Evolutionary conservation across 495 filamentous ascomycete species (phyloP), one percentile per base, ranked within the genome.

Genomic region (Immersiella caudata): DNA sequence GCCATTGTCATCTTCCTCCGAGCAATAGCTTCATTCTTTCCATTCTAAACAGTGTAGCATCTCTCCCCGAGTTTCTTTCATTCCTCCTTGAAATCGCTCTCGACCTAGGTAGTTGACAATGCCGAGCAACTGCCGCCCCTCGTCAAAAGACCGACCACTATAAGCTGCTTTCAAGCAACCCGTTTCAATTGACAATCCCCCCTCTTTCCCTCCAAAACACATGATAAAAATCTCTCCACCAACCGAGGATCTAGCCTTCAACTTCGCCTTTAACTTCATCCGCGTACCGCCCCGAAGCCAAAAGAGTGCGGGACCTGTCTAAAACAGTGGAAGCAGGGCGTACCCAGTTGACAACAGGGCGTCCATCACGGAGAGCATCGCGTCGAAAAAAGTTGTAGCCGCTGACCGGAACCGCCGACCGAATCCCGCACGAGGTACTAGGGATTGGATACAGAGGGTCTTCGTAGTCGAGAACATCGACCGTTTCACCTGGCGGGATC

Each of bases 251-350:
- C 52, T 55, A 55, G 2, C 52, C 20, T 55, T 55, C 56, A 59
- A 14, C 56, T 59, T 27, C 24, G 56, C 56, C 27, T 27, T 59
- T 25, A 29, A 7, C 56, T 35, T 58, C 64, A 25, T 66, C 64
- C 55, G 40, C 55, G 64, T 66, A 66, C 64, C 33, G 22, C 20
- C 64, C 64, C 1, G 55, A 50, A 21, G 64, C 64, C 22, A 66
- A 46, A 22, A 66, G 56, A 33, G 33, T 40, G 56, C 64, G 64
- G 26, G 64, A 51, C 33, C 22, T 33, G 46, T 66, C 64, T 33
- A 60, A n/a, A 33, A 20, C 56, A 26, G 36, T 50, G 8, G 55
- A 6, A 11, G 35, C 20, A 20, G 64, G 64, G 22, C 64, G 64
- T 21, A 60, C 57, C 55, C 64, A 66, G 21, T 60, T 36, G 55